Base-by-base conservation (phyloP, 768 basidiomycete genomes). In the Nidularia pulvinata region DNA sequence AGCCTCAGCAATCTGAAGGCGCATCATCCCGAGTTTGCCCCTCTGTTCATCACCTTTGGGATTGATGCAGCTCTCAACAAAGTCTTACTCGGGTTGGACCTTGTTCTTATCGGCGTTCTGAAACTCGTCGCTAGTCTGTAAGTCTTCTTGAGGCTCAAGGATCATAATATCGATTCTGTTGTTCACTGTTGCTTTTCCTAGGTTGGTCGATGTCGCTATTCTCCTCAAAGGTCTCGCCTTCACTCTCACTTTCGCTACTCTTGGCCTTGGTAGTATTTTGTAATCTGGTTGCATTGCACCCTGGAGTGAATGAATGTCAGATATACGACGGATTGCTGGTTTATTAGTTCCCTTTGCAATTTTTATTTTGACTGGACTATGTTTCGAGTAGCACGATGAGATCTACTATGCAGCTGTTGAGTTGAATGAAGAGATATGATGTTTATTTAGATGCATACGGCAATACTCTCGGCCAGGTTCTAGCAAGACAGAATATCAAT, bases 1-100 rank as follows among this genome's bases (percentile, higher is more conserved):
- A 46, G 48, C 16, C 33, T 57, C 22, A 44, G 51, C 50, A 57
- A 57, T 50, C 16, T 57, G n/a, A 48, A 54, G 50, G 51, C 44
- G 13, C 50, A 54, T 37, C 47, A 48, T 35, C 53, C 56, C 7
- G 30, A 53, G 6, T 46, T 56, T 11, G 33, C 34, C 16, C 32
- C 37, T 33, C 52, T 56, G 22, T 34, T 56, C 35, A 46, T 47
- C 51, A 52, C 47, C 16, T 49, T 49, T 39, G 55, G 51, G 19
- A 33, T 57, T 46, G 56, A 57, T 9, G 35, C 44, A 3, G 56
- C 56, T 7, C 49, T 57, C 39, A 13, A 33, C 48, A 50, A 51
- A 46, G n/a, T 54, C 19, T 46, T 57, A 36, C 46, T 57, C 33
- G 56, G 56, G n/a, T 35, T 57, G 11, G 14, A 55, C 9, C 22